A percentile compares a stretch with the other conserved stretches of the same genome.
Conservation (phyloP, 2,329 filamentous ascomycete genomes). For the Colletotrichum simmondsii region DNA sequence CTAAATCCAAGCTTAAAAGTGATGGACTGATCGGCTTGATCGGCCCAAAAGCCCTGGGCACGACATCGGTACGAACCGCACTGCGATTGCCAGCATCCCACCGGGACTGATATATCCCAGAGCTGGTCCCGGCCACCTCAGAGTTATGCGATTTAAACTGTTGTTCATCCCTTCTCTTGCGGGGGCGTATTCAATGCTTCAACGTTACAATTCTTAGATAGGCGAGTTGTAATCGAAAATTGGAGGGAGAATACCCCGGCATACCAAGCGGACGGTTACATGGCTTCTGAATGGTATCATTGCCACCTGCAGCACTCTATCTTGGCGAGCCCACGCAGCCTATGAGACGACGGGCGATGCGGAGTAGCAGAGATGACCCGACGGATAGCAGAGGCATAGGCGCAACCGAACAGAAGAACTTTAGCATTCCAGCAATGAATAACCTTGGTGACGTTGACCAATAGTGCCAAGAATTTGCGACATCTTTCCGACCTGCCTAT, state of each 20-base stretch:
- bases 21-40: background rate
- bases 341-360: background rate
- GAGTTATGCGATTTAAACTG: too few species aligned
- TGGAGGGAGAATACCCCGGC: background rate
- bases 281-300: conserved; percentile 4
- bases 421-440: background rate
- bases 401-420: background rate
- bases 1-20: conserved; percentile 18
- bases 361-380: background rate
- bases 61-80: background rate
- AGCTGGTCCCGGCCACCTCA: too few species aligned
- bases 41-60: background rate
- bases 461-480: conserved; percentile 17
- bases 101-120: too few species aligned
- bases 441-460: background rate
- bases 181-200: background rate
- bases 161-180: too few species aligned
- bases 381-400: background rate
- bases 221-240: background rate
- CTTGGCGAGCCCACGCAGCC: background rate
- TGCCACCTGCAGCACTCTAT: conserved; percentile 14
- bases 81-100: too few species aligned
- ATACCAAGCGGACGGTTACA: background rate
- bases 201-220: background rate
- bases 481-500: conserved; percentile 21